A percentile compares a stretch with the other conserved stretches of the same genome.
These are phyloP conservation scores for Ophiostoma ulmi DNA, from an alignment of 2,329 filamentous ascomycete genomes.

Conservation along the genomic window DNA sequence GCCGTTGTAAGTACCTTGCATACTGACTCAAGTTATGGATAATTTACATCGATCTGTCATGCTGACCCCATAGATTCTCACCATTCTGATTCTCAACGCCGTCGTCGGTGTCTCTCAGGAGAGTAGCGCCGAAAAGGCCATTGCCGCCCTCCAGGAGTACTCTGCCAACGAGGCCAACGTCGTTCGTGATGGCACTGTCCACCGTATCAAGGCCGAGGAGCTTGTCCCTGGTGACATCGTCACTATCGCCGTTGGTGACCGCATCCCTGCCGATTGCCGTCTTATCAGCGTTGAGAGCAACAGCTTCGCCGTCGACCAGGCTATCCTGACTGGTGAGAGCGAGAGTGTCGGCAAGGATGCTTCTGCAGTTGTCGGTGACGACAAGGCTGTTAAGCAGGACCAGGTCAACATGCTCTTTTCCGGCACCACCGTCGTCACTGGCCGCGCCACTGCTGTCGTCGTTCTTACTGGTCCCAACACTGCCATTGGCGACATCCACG, in stretches of 20 bases:
- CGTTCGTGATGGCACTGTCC: conserved; percentile 69
- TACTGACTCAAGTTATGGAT: background rate
- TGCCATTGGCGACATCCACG: conserved; percentile 96
- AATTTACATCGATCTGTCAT: background rate
- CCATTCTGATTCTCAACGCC: conserved; percentile 92
- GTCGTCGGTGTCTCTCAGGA: conserved; percentile 98
- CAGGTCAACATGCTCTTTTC: conserved; percentile 98
- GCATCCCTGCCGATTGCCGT: conserved; percentile 91
- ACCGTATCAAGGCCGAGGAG: conserved; percentile 89
- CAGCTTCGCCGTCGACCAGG: conserved; percentile 93
- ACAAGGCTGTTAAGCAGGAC: conserved; percentile 90
- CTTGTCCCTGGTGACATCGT: conserved; percentile 92
- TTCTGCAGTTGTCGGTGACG: conserved; percentile 61
- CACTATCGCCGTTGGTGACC: conserved; percentile 80
- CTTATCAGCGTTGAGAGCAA: conserved; percentile 90
- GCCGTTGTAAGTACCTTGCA: conserved; percentile 64
- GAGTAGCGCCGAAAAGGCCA: conserved; percentile 96
- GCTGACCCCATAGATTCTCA: conserved; percentile 66
- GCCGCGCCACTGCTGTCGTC: conserved; percentile 85
- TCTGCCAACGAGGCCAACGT: conserved; percentile 97
- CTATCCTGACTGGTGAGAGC: conserved; percentile 93
- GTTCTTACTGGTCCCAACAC: conserved; percentile 84
- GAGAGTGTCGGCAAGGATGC: conserved; percentile 91
- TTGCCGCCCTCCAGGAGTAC: conserved; percentile 96
- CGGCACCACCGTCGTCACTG: conserved; percentile 92